phyloP scores from a whole-genome alignment of 2,329 filamentous ascomycete species.

The Cladophialophora yegresii region DNA sequence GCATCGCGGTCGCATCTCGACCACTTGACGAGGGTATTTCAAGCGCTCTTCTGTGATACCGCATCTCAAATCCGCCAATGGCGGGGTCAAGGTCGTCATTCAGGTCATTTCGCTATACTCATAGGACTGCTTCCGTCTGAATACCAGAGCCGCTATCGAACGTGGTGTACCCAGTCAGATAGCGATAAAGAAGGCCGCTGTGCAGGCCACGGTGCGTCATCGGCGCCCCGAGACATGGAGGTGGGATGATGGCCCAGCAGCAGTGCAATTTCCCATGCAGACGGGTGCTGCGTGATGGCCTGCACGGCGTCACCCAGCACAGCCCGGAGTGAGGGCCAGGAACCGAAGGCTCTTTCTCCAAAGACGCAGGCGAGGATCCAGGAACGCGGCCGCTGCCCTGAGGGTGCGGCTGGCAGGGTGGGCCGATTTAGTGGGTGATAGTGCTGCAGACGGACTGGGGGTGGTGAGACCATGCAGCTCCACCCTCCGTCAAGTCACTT shows the following conservation, averaged over 20 bases:
- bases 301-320: slow-evolving; percentile 30
- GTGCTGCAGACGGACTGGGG: slow-evolving; percentile 34
- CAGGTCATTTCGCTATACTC: slow-evolving; percentile 11
- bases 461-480: slow-evolving; percentile 26
- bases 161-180: slow-evolving; percentile 15
- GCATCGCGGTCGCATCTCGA: slow-evolving; percentile 4
- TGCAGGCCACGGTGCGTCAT: slow-evolving; percentile 26
- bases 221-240: slow-evolving; percentile 7
- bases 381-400: slow-evolving; percentile 29
- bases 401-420: slow-evolving; percentile 29
- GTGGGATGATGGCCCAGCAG: slow-evolving; percentile 19
- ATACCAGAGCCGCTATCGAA: background rate
- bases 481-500: slow-evolving; percentile 27
- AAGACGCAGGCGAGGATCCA: slow-evolving; percentile 7
- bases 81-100: slow-evolving; percentile 11
- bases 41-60: slow-evolving; percentile 28
- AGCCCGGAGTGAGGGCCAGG: slow-evolving; percentile 18
- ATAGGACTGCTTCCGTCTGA: slow-evolving; percentile 18
- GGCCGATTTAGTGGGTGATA: slow-evolving; percentile 36
- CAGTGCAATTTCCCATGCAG: slow-evolving; percentile 35
- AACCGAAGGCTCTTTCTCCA: background rate
- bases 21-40: slow-evolving; percentile 10
- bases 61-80: slow-evolving; percentile 18
- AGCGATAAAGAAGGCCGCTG: background rate
- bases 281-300: slow-evolving; percentile 31